These are phyloP conservation scores for Conoideocrella luteorostrata DNA, from an alignment of 2,329 filamentous ascomycete species.

Conservation along the genomic window DNA sequence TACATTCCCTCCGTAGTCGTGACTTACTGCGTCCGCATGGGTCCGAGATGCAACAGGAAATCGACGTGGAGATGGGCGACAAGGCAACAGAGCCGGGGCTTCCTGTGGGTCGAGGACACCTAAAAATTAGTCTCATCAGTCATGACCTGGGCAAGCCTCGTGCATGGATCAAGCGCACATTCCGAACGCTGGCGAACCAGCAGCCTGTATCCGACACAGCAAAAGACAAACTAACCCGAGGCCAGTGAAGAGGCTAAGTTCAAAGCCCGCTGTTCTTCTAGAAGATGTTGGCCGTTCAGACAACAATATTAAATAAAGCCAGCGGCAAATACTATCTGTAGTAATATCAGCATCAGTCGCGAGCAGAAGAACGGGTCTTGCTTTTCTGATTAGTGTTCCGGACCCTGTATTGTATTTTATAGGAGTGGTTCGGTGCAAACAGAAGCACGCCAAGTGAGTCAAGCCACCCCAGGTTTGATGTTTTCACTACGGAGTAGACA, in stretches of 20 bases:
- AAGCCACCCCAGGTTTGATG: too few species aligned
- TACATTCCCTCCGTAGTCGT: slow-evolving; percentile 5
- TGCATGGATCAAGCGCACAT: slow-evolving; percentile 13
- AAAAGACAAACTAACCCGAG: slow-evolving; percentile 28
- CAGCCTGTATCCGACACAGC: slow-evolving; percentile 6
- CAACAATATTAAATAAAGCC: slow-evolving; percentile 3
- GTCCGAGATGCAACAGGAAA: not conserved
- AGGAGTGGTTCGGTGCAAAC: too few species aligned
- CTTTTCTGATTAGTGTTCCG: too few species aligned
- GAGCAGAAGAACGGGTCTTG: too few species aligned
- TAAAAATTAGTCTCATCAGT: not conserved
- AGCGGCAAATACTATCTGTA: not conserved
- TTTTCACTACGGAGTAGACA: too few species aligned
- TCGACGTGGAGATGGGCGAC: slow-evolving; percentile 7
- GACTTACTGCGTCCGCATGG: slow-evolving; percentile 9
- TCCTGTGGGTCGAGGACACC: slow-evolving; percentile 4
- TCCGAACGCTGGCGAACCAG: slow-evolving; percentile 12
- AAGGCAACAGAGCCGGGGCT: slow-evolving; percentile 5
- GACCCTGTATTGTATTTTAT: too few species aligned
- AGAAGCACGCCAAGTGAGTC: too few species aligned
- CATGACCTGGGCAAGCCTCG: slow-evolving; percentile 9
- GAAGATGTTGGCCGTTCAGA: slow-evolving; percentile 20
- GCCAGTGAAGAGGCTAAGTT: slow-evolving; percentile 15
- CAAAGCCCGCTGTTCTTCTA: slow-evolving; percentile 25
- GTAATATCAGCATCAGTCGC: not conserved